Base-by-base conservation (phyloP, 1,139 yeast genomes). In the Diutina sp. region DNA sequence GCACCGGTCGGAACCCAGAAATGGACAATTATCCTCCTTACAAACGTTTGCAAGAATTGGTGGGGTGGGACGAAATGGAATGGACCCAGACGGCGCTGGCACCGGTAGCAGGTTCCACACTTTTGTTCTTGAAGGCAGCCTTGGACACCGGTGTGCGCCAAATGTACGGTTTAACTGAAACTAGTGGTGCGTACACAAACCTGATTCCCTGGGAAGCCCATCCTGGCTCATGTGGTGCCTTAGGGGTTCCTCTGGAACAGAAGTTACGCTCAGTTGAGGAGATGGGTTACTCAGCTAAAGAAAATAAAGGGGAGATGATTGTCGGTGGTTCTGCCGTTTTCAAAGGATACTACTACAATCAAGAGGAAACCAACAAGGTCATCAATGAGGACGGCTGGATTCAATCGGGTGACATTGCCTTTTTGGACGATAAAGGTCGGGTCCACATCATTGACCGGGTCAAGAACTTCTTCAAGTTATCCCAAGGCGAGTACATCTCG, bases 401-500 rank as follows among this genome's bases (percentile, higher is more conserved):
- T 60, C 62, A 63, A 51, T 71, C 77, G 32, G 79, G 79, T 18
- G 79, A 75, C 62, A 67, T 75, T 54, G 78, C 74, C 11, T 61
- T 61, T 25, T 61, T 74, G 54, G 67, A 66, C 9, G 58, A 51
- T 3, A 71, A 72, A 46, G 90, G 70, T 6, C 63, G 70, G 58
- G 60, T 74, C 38, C 67, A 64, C 56, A 72, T 74, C 55, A 69
- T 74, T 57, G 79, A 74, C 59, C 63, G 79, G 53, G 78, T 74
- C 6, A 74, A 74, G 65, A 74, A 74, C 60, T 73, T 74, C 63
- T 74, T 74, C 64, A 74, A 74, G 60, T 67, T 74, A 59, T 69
- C 78, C 7, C 79, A 75, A 58, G 79, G 79, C 16, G 79, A 75
- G 62, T 75, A 69, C 58, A 70, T 75, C 47, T 69, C 77, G 9